Evolutionary conservation across 2,329 filamentous ascomycete species (phyloP).

Genomic region (Colletotrichum navitas): DNA sequence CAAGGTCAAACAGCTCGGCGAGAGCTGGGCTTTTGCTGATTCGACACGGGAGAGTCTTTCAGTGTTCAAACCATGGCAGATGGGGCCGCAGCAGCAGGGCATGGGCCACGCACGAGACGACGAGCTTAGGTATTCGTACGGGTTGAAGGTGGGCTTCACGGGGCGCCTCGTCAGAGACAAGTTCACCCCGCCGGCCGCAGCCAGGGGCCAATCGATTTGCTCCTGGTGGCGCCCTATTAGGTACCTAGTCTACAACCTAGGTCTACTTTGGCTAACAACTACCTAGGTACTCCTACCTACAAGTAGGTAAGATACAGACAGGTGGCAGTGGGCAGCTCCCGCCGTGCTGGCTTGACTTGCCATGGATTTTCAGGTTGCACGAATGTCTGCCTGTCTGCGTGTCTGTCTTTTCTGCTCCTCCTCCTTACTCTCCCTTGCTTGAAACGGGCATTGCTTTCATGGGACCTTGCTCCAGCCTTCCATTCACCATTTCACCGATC

Average conservation of each 20-base stretch:
- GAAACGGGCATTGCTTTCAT: background rate
- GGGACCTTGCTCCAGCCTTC: background rate
- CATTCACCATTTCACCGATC: background rate
- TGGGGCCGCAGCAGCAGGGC: slow-evolving; percentile 7
- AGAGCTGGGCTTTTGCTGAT: background rate
- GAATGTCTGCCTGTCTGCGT: background rate
- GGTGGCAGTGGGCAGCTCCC: slow-evolving; percentile 19
- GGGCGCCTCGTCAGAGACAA: slow-evolving; percentile 6
- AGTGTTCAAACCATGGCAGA: background rate
- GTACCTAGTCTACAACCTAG: background rate
- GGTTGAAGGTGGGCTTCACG: background rate
- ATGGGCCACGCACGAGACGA: slow-evolving; percentile 20
- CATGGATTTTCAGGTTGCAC: slow-evolving; percentile 1
- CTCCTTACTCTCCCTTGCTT: background rate
- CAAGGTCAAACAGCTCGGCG: background rate
- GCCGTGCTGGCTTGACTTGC: background rate
- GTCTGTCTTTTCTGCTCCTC: slow-evolving; percentile 4
- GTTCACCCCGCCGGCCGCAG: slow-evolving; percentile 20
- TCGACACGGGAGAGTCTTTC: background rate
- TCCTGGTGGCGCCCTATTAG: slow-evolving; percentile 11
- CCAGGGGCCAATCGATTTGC: slow-evolving; percentile 33
- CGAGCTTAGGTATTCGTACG: background rate
- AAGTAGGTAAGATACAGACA: background rate
- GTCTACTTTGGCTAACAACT: too few relatives aligned
- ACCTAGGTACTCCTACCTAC: too few relatives aligned